Conservation (phyloP, 345 rosid species). For the Crucihimalaya himalaica region DNA sequence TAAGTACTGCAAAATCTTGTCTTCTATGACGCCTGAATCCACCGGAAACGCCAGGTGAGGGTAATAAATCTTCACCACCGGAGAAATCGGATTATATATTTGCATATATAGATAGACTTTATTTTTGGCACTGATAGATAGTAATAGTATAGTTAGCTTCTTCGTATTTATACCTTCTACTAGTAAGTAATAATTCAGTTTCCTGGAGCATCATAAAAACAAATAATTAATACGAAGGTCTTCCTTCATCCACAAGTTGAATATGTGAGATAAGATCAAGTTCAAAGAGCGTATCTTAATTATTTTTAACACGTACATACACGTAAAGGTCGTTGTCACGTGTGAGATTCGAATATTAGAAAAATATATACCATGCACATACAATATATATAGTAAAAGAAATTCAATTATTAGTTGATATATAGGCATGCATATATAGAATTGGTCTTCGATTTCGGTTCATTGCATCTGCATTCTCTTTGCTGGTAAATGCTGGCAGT, state of each 20-base stretch:
- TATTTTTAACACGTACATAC: background rate
- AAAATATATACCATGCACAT: background rate
- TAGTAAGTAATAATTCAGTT: background rate
- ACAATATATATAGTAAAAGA: background rate
- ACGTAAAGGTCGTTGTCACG: conserved; percentile 24
- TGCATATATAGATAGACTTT: conserved; percentile 17
- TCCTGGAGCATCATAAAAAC: conserved; percentile 3
- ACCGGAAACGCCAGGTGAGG: conserved; percentile 35
- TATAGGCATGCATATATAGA: no score
- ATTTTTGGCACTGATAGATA: background rate
- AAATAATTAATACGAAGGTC: conserved; percentile 1
- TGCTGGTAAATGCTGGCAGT: conserved; percentile 18
- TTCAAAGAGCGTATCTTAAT: background rate
- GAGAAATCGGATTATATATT: conserved; percentile 1
- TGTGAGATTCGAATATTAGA: conserved; percentile 20
- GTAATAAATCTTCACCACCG: conserved; percentile 47
- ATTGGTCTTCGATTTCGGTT: conserved; percentile 13
- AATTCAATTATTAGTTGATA: background rate
- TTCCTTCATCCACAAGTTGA: conserved; percentile 29
- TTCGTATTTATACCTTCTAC: background rate
- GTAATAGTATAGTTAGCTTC: background rate
- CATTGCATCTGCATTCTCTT: background rate
- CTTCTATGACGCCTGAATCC: background rate
- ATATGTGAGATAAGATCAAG: conserved; percentile 22
- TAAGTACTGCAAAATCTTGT: conserved; percentile 22